phyloP scores from a whole-genome alignment of 352 stramenopile species.

The Thraustochytrium sp. region DNA sequence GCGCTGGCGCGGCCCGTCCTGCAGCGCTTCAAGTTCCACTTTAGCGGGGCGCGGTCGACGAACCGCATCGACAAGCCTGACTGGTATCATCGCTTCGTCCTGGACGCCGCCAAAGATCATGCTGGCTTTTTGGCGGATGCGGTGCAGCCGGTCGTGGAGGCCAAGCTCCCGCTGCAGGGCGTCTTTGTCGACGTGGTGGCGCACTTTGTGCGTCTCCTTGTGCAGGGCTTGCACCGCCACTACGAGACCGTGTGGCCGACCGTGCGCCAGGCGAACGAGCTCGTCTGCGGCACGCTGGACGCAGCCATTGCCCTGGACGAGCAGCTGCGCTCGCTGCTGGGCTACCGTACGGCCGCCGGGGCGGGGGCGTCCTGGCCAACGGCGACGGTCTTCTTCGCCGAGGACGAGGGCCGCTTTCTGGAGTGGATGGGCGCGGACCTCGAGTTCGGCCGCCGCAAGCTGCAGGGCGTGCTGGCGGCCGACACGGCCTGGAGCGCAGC shows the following conservation, averaged over 20 bases:
- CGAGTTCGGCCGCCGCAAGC: not conserved
- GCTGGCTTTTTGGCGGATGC: not conserved
- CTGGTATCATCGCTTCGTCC: slow-evolving; percentile 25
- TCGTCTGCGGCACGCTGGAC: slow-evolving; percentile 27
- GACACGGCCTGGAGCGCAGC: not conserved
- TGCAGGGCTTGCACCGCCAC: not conserved
- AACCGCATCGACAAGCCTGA: slow-evolving; percentile 31
- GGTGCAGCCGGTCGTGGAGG: not conserved
- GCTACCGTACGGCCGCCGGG: too few relatives aligned
- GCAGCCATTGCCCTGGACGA: not conserved
- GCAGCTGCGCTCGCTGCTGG: not conserved
- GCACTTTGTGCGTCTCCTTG: not conserved
- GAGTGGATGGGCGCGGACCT: slow-evolving; percentile 20
- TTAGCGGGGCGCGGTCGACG: slow-evolving; percentile 12
- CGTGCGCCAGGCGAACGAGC: not conserved
- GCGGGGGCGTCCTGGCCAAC: not conserved
- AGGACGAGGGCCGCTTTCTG: not conserved
- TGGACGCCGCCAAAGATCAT: slow-evolving; percentile 11
- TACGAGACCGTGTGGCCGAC: slow-evolving; percentile 1
- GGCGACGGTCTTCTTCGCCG: not conserved
- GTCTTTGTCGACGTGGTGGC: not conserved
- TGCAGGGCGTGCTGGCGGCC: not conserved
- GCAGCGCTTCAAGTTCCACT: slow-evolving; percentile 39
- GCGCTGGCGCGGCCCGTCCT: not conserved
- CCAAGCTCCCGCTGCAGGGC: not conserved